Evolutionary conservation across 345 rosid species (phyloP).

Genomic region (Diplotaxis tenuifolia): DNA sequence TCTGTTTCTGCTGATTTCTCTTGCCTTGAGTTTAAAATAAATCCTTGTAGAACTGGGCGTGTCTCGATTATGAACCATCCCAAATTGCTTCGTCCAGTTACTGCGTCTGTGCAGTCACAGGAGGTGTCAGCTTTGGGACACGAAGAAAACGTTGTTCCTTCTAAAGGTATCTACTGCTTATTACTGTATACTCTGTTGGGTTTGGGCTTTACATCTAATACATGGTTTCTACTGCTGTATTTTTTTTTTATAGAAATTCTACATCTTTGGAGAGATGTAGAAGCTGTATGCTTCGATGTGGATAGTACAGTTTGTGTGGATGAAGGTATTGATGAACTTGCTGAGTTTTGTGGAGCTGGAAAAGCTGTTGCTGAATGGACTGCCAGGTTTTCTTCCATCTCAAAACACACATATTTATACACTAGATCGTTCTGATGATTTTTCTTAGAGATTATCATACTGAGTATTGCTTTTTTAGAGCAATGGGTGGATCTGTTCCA

Average conservation of each 20-base stretch:
- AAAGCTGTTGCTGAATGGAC: constrained; percentile 97
- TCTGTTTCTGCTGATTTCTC: constrained; percentile 32
- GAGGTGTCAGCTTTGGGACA: constrained; percentile 43
- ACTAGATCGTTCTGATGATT: constrained; percentile 3
- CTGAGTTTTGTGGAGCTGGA: constrained; percentile 98
- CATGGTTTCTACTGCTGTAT: constrained; percentile 19
- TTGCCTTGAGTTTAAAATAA: constrained; percentile 35
- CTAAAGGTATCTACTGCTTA: constrained; percentile 44
- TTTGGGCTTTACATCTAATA: not conserved
- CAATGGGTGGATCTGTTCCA: constrained; percentile 96
- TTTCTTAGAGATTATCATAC: constrained; percentile 5
- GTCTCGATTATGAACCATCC: constrained; percentile 42
- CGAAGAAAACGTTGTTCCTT: constrained; percentile 49
- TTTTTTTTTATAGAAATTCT: constrained; percentile 57
- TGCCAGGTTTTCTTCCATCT: constrained; percentile 57
- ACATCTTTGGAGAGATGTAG: constrained; percentile 69
- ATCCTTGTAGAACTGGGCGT: constrained; percentile 23
- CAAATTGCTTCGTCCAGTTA: constrained; percentile 42
- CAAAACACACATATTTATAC: not conserved
- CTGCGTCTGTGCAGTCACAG: constrained; percentile 53
- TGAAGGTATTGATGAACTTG: constrained; percentile 97
- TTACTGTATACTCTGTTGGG: not conserved
- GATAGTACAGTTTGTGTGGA: constrained; percentile 96
- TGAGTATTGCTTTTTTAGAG: constrained; percentile 45
- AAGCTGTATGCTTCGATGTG: constrained; percentile 95